These are phyloP conservation scores for Fraxinus anomala DNA, from an alignment of 257 asterid species.

Conservation along the genomic window DNA sequence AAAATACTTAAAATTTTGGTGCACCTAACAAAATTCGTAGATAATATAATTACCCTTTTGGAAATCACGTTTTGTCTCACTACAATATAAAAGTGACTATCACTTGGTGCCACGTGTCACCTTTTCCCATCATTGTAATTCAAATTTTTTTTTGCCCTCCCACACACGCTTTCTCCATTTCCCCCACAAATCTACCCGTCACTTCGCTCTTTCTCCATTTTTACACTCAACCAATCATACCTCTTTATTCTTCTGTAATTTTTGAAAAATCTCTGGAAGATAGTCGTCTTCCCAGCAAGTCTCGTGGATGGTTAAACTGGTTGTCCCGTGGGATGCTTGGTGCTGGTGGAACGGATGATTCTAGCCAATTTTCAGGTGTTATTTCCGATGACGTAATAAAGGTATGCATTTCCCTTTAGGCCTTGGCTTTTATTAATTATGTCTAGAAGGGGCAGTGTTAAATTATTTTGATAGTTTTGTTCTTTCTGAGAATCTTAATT, in stretches of 20 bases:
- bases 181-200: no score
- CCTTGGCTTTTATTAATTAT: constrained; percentile 20
- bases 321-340: constrained; percentile 97
- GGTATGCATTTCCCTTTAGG: constrained; percentile 41
- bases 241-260: constrained; percentile 27
- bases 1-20: no score
- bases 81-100: no score
- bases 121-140: no score
- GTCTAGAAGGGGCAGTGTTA: not conserved
- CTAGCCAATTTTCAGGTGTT: constrained; percentile 88
- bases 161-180: no score
- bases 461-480: constrained; percentile 13
- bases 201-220: no score
- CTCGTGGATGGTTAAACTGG: constrained; percentile 99
- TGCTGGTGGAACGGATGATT: constrained; percentile 93
- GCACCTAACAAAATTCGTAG: no score
- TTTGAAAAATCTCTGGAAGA: constrained; percentile 59
- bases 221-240: no score
- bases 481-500: constrained; percentile 25
- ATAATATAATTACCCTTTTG: no score
- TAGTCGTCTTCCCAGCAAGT: constrained; percentile 63
- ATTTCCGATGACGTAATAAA: constrained; percentile 90
- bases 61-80: no score
- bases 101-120: no score
- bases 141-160: no score